phyloP scores from a whole-genome alignment of 108 stramenopile species.

The Nitzschia sp. region DNA sequence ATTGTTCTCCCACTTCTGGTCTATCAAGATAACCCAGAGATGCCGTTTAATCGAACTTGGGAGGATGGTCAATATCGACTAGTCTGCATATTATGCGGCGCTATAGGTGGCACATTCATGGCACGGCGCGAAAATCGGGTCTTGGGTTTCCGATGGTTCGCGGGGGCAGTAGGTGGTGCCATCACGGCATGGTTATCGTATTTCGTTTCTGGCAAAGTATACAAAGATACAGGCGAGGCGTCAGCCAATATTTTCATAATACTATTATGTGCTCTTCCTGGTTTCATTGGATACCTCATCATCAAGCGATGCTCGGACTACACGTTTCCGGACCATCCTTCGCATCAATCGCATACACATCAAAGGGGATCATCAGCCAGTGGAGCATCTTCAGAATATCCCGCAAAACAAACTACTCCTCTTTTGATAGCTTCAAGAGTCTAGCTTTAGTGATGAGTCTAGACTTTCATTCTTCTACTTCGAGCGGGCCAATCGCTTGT shows the following conservation, averaged over 20 bases:
- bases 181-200: not conserved
- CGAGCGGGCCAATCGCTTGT: too few relatives aligned
- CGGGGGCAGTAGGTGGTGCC: not conserved
- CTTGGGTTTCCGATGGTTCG: not conserved
- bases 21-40: not conserved
- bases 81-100: not conserved
- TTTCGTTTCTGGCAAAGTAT: not conserved
- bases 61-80: not conserved
- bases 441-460: not conserved
- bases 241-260: not conserved
- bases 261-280: not conserved
- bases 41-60: not conserved
- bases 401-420: not conserved
- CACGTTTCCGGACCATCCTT: not conserved
- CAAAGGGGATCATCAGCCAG: not conserved
- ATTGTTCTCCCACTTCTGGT: not conserved
- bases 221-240: not conserved
- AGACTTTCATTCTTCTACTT: too few relatives aligned
- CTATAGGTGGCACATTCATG: not conserved
- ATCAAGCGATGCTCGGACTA: not conserved
- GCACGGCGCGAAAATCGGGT: not conserved
- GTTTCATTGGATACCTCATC: not conserved
- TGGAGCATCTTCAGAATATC: not conserved
- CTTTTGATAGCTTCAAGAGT: not conserved
- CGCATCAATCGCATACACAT: not conserved